These are phyloP conservation scores for Hemisphaericaspora xylofermentans DNA, from an alignment of 1,139 yeast genomes.

Conservation along the genomic window DNA sequence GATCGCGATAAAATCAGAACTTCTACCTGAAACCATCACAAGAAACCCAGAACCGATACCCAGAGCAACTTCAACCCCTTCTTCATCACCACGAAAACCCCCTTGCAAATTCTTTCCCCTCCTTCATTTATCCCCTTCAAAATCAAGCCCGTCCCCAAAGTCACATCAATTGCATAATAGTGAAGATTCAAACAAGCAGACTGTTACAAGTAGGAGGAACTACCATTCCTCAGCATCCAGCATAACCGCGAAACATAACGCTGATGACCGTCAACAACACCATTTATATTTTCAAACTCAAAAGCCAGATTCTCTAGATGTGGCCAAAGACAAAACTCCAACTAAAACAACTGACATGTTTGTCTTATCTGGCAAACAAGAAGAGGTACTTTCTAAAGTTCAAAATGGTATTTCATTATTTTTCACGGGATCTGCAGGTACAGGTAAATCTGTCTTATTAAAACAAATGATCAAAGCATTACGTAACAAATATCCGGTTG, in stretches of 20 bases:
- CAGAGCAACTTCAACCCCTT: too few relatives aligned
- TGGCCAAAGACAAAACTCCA: background rate
- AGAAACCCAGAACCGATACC: too few relatives aligned
- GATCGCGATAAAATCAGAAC: too few relatives aligned
- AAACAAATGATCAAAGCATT: conserved; percentile 67
- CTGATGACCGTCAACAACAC: background rate
- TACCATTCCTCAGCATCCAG: background rate
- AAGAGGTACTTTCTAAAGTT: conserved; percentile 36
- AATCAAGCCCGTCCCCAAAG: too few relatives aligned
- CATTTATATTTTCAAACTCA: background rate
- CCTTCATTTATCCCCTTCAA: too few relatives aligned
- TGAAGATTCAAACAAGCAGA: too few relatives aligned
- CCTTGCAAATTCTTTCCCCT: too few relatives aligned
- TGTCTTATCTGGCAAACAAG: conserved; percentile 42
- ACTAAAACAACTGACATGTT: conserved; percentile 27
- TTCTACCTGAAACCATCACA: too few relatives aligned
- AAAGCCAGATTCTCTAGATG: background rate
- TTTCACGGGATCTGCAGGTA: conserved; percentile 95
- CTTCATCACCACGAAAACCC: too few relatives aligned
- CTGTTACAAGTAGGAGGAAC: background rate
- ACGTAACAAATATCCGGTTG: conserved; percentile 42
- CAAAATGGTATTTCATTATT: conserved; percentile 58
- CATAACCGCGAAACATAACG: background rate
- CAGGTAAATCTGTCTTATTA: conserved; percentile 84
- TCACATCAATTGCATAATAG: too few relatives aligned